Evolutionary conservation across 2,329 filamentous ascomycete species (phyloP), one percentile per base, ranked within the genome.

Genomic region (Monilinia vaccinii-corymbosi): DNA sequence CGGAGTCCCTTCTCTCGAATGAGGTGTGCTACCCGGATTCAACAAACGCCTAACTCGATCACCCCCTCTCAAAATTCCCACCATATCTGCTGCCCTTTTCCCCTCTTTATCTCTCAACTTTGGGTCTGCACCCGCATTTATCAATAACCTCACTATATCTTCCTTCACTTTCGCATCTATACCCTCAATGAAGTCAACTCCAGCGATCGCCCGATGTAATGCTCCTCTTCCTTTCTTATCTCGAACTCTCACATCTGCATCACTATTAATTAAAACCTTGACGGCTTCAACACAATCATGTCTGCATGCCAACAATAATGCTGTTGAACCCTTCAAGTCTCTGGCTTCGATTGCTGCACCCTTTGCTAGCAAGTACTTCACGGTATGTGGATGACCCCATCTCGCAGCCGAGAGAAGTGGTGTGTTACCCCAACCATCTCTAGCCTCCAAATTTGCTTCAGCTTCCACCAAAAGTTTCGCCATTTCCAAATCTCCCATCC

Each of bases 161-260:
- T 62, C 61, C 40, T 65, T 66, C 13, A 56, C 55, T 18, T 49
- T 58, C 1, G 34, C 47, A 13, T 47, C 34, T 14, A 60, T 55
- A 11, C 56, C 59, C 9, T 63, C 64, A 40, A 62, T 56, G 2
- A 64, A 52, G 53, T 60, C 61, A 1, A 62, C 46, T 4, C 65
- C 65, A 13, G 58, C 65, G 1, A 66, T 61, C 1, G 62, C 65
- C n/a, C 65, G 58, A 58, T 66, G 65, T 13, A 66, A 46, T 9
- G 58, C 47, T 6, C 60, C 56, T 45, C 61, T 60, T 32, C 65
- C 65, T 21, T 62, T 64, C 31, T 59, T 63, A 36, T 66, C 65
- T 16, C 56, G 51, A 8, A 52, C 64, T 16, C 36, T 57, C 11
- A 65, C 56, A 36, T 62, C 36, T 13, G 60, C 61, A 16, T 53